These are phyloP conservation scores for Verticillium dahliae DNA, from an alignment of 2,329 filamentous ascomycete genomes.

Conservation along the genomic window DNA sequence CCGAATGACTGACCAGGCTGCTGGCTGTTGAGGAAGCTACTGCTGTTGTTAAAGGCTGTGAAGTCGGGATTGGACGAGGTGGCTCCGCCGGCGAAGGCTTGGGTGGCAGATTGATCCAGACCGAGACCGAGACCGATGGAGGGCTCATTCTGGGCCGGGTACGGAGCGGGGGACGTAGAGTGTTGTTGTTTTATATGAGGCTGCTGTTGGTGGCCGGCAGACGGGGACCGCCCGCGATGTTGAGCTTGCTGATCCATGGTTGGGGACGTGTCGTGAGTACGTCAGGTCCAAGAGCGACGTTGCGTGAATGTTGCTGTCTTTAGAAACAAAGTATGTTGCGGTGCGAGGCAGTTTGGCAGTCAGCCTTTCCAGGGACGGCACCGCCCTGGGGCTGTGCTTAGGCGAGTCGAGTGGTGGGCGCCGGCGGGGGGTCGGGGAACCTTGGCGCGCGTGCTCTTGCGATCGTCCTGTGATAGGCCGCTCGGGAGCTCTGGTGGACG, in stretches of 20 bases:
- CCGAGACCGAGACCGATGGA: conserved; percentile 51
- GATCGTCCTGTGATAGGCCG: conserved; percentile 2
- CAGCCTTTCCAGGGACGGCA: conserved; percentile 35
- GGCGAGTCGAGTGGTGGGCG: conserved; percentile 17
- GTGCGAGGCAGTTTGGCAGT: conserved; percentile 39
- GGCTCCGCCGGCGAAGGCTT: conserved; percentile 29
- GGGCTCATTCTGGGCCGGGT: conserved; percentile 39
- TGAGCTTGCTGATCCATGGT: conserved; percentile 36
- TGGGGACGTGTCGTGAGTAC: conserved; percentile 10
- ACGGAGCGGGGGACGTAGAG: conserved; percentile 55
- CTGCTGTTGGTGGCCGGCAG: conserved; percentile 48
- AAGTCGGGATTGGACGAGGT: conserved; percentile 35
- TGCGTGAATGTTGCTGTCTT: conserved; percentile 23
- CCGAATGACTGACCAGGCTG: conserved; percentile 33
- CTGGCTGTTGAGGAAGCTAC: conserved; percentile 44
- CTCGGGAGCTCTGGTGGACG: background rate
- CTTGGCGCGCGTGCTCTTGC: conserved; percentile 4
- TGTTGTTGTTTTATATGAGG: conserved; percentile 63
- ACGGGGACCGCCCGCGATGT: conserved; percentile 51
- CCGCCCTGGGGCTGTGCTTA: conserved; percentile 35
- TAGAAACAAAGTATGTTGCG: conserved; percentile 16
- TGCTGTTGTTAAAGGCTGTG: conserved; percentile 36
- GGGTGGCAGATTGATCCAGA: conserved; percentile 42
- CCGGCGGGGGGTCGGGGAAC: conserved; percentile 7
- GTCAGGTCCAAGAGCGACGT: background rate